Conservation (phyloP, 1,139 yeast genomes). For the Meyerozyma carpophila region DNA sequence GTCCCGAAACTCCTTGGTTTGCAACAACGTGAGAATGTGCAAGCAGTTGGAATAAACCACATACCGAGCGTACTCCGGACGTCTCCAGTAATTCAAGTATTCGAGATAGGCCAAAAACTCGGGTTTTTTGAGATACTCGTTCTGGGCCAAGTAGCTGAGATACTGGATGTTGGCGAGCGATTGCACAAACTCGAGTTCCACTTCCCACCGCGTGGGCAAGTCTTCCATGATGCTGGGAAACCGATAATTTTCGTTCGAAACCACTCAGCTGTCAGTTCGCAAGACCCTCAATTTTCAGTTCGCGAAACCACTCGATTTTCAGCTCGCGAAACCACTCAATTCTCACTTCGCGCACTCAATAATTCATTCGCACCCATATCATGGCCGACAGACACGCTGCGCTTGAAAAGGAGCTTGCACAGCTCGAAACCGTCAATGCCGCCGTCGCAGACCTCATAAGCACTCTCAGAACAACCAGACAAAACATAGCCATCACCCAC, state of each 20-base stretch:
- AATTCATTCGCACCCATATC: background rate
- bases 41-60: slow-evolving; percentile 72
- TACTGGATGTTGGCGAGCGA: slow-evolving; percentile 77
- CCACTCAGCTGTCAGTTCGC: too few relatives aligned
- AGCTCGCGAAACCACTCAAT: background rate
- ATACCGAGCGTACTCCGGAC: slow-evolving; percentile 60
- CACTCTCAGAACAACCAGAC: slow-evolving; percentile 23
- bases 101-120: slow-evolving; percentile 59
- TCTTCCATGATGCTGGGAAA: background rate
- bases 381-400: slow-evolving; percentile 22
- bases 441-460: slow-evolving; percentile 24
- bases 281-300: background rate
- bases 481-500: slow-evolving; percentile 26
- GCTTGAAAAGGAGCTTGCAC: slow-evolving; percentile 33
- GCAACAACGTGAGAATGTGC: slow-evolving; percentile 56
- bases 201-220: slow-evolving; percentile 74
- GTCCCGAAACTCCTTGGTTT: slow-evolving; percentile 50
- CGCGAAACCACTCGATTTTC: too few relatives aligned
- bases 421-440: slow-evolving; percentile 26
- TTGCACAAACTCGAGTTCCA: slow-evolving; percentile 78
- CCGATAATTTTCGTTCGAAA: too few relatives aligned
- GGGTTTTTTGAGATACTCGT: slow-evolving; percentile 56
- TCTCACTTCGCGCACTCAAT: background rate
- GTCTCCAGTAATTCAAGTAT: slow-evolving; percentile 71
- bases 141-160: slow-evolving; percentile 69